Conservation (phyloP, 305 asterid species). For the Fraxinus dipetala region DNA sequence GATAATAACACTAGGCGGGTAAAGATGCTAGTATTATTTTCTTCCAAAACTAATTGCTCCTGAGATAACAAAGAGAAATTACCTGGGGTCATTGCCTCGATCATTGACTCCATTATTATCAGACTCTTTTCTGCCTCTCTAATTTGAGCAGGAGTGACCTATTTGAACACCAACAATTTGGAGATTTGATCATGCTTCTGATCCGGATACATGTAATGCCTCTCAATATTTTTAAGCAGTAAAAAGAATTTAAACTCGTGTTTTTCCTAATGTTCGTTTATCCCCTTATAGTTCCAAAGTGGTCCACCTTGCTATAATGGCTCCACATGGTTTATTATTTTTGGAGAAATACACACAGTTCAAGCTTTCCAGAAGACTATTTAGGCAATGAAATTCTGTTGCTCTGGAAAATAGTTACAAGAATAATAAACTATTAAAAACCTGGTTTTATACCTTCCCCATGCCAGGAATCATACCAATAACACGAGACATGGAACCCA, state of each 20-base stretch:
- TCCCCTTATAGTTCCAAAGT: slow-evolving; percentile 10
- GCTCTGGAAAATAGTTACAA: background rate
- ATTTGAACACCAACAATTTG: slow-evolving; percentile 32
- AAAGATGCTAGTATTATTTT: slow-evolving; percentile 11
- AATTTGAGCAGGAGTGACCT: slow-evolving; percentile 96
- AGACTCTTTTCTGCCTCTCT: slow-evolving; percentile 89
- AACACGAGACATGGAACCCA: slow-evolving; percentile 99
- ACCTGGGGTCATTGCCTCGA: slow-evolving; percentile 97
- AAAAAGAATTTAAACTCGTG: slow-evolving; percentile 16
- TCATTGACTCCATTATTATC: slow-evolving; percentile 88
- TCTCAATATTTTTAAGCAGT: slow-evolving; percentile 13
- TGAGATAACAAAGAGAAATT: slow-evolving; percentile 8
- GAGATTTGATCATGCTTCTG: slow-evolving; percentile 17
- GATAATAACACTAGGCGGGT: slow-evolving; percentile 2
- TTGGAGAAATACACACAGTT: background rate
- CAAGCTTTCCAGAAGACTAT: slow-evolving; percentile 1
- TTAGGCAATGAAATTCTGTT: slow-evolving; percentile 1
- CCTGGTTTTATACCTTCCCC: slow-evolving; percentile 68
- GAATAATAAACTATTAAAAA: slow-evolving; percentile 5
- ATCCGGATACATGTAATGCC: slow-evolving; percentile 9
- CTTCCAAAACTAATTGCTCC: background rate
- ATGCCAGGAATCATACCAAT: slow-evolving; percentile 98
- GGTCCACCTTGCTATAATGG: background rate
- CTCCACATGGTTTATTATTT: background rate
- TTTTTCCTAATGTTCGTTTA: background rate